Base-by-base conservation (phyloP, 2,329 filamentous ascomycete species). In the Phaeosphaeriaceae sp. region DNA sequence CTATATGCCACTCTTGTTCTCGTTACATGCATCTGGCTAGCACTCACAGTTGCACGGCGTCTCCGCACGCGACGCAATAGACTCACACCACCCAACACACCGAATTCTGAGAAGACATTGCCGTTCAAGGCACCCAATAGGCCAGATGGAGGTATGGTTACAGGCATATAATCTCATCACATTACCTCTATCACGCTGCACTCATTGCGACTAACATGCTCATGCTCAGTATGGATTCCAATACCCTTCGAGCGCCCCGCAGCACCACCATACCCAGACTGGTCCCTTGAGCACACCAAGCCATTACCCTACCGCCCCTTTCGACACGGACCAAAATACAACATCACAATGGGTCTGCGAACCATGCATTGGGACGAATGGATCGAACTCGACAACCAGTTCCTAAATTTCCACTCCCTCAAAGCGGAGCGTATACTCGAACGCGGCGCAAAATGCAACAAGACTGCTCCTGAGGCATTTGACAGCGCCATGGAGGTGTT, bases 321-420 rank as follows among this genome's bases (percentile, higher is more conserved):
- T 71, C 83, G 87, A 60, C 84, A 90, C 68, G 89, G 89, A 0
- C 88, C 88, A 6, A 88, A 86, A 53, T 91, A 92, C 70, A 82
- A 88, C 64, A 81, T 90, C 49, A 92, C 86, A 1, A 89, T 92
- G 86, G 89, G 89, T 0, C 78, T 93, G 2, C 82, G 89, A n/a
- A 82, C 79, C 7, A 81, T 90, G 75, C 78, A 83, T 26, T 86
- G 84, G 73, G 82, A 87, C 44, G 86, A 91, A 48, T 92, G 89
- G 89, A 91, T 93, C 64, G 89, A 95, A 73, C 82, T 95, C 20
- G 91, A 95, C 73, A 92, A 88, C 65, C 82, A 92, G 38, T 95
- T 84, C 68, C 80, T 85, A 1, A 83, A 82, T 44, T 95, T 81
- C 68, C 89, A 95, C 72, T 80, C 80, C 26, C 83, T 87, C 56